Evolutionary conservation across 2,329 filamentous ascomycete species (phyloP).

Genomic region (Fusarium redolens): DNA sequence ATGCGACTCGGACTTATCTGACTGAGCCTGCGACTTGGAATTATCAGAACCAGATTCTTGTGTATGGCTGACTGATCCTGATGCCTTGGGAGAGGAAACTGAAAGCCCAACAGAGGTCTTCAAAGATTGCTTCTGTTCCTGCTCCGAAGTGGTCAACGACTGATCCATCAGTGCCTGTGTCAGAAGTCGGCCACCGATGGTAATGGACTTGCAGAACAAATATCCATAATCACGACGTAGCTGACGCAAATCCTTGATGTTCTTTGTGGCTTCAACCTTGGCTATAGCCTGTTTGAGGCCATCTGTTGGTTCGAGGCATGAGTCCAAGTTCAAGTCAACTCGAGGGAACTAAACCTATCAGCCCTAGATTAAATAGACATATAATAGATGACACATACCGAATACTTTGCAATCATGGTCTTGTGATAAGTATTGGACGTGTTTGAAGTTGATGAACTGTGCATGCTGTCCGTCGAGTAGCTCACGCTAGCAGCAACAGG

Average conservation of each 20-base stretch:
- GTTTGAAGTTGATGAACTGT: not conserved
- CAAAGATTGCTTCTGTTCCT: not conserved
- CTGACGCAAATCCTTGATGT: not conserved
- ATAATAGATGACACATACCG: not conserved
- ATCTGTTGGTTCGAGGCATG: not conserved
- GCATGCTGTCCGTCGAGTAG: not conserved
- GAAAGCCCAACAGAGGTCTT: not conserved
- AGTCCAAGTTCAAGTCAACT: not conserved
- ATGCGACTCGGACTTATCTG: not conserved
- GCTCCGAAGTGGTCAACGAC: not conserved
- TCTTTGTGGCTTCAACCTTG: not conserved
- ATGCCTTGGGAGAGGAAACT: not conserved
- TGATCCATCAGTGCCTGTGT: not conserved
- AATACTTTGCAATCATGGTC: constrained; percentile 1
- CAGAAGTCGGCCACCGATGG: not conserved
- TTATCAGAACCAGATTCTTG: not conserved
- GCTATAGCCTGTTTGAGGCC: not conserved
- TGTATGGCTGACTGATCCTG: not conserved
- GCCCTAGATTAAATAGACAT: too few species aligned
- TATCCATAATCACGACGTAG: not conserved
- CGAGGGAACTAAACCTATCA: not conserved
- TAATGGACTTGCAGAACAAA: not conserved
- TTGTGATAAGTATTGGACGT: not conserved
- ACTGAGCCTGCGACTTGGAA: not conserved
- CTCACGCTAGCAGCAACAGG: not conserved